phyloP scores from a whole-genome alignment of 1,284 basidiomycete genomes.

The Ceratobasidium sp. region DNA sequence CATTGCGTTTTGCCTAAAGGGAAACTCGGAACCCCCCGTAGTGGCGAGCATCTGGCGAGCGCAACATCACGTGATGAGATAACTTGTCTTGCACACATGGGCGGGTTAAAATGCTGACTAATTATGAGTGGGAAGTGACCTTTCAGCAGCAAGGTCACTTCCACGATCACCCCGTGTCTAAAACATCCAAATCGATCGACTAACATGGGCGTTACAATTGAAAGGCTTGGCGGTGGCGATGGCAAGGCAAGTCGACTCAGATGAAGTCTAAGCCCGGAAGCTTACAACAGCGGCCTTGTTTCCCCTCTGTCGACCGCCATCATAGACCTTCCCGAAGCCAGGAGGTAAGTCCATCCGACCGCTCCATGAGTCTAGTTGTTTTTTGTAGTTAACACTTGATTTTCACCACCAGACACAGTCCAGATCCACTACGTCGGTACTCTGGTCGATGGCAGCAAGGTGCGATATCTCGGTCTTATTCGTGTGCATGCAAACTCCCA shows the following conservation, averaged over 20 bases:
- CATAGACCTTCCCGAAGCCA: conserved; percentile 62
- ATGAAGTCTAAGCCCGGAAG: neutral
- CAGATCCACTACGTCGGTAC: conserved; percentile 82
- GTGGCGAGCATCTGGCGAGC: too few relatives aligned
- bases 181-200: neutral
- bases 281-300: neutral
- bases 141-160: too few relatives aligned
- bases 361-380: conserved; percentile 52
- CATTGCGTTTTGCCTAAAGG: too few relatives aligned
- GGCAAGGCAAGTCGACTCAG: conserved; percentile 52
- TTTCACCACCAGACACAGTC: conserved; percentile 61
- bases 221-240: conserved; percentile 61
- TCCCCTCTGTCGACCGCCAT: neutral
- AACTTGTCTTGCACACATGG: too few relatives aligned
- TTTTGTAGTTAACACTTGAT: conserved; percentile 44
- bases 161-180: neutral
- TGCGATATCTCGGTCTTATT: neutral
- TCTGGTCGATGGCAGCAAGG: conserved; percentile 66
- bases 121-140: too few relatives aligned
- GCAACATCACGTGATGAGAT: too few relatives aligned
- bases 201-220: conserved; percentile 63
- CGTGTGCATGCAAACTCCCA: neutral
- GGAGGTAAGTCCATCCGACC: conserved; percentile 60
- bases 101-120: too few relatives aligned
- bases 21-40: too few relatives aligned